Base-by-base conservation (phyloP, 805 yeast genomes). In the Candida tammaniensis region DNA sequence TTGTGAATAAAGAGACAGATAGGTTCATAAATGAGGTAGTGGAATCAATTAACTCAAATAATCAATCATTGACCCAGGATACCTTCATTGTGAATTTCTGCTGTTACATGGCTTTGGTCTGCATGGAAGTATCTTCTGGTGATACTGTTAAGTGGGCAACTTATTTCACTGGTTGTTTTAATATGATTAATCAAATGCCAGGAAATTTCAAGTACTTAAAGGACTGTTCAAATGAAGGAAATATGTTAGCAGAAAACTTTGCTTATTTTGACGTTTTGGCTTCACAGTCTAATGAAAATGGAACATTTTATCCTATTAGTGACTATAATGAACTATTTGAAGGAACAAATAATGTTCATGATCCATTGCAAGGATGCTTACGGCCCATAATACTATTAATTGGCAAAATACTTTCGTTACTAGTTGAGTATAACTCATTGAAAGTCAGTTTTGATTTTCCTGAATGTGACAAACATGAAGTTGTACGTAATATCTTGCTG, bases 111-210 rank as follows among this genome's bases (percentile, higher is more conserved):
- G 49, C 58, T 11, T 31, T 54, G 7, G 49, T 62, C 40, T 59
- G 67, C 6, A 44, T 55, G 6, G 59, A 62, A 28, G 53, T 64
- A 7, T 52, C 64, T 8, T 54, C 61, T 2, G 70, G 70, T 6
- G 65, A 59, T 21, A 33, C 40, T 16, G 24, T 32, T 19, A 35
- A 29, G 9, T 43, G 48, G 49, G 33, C 34, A 4, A 18, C 17
- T 13, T 35, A 25, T 26, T 29, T 44, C 7, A 40, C 39, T 5
- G 19, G 36, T 5, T 35, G 44, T 19, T 36, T 30, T 17, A 24
- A 39, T 23, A 18, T 42, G 28, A 35, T 44, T 13, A 39, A 39
- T 22, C 13, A 29, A 4, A 40, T 32, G 41, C 42, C 40, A 4
- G 48, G 48, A 5, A 27, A 27, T 27, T 36, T 42, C 30, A 27